Percentiles rank a stretch among this genome's conserved stretches.
phyloP scores from a whole-genome alignment of 139 green algal genomes.

The Chlamydomonas sp. region DNA sequence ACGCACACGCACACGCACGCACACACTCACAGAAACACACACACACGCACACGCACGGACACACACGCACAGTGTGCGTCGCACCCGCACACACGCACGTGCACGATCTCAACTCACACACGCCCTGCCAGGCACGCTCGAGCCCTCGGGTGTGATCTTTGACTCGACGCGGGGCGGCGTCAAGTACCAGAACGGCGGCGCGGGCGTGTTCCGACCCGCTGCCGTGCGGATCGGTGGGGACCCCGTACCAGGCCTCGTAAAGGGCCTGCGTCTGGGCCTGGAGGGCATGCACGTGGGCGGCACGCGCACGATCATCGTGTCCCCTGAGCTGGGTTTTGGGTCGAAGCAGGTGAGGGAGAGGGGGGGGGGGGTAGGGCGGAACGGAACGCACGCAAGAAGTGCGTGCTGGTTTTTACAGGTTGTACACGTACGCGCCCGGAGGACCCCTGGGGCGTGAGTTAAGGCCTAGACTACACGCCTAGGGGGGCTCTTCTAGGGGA shows the following conservation, averaged over 20 bases:
- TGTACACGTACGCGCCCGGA: no score
- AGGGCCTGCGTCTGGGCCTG: slow-evolving; percentile 20
- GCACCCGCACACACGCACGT: neutral
- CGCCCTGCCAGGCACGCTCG: slow-evolving; percentile 19
- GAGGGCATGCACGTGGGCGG: slow-evolving; percentile 37
- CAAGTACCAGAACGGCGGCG: slow-evolving; percentile 38
- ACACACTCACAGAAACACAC: no score
- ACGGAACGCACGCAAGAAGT: no score
- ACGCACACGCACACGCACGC: slow-evolving; percentile 16
- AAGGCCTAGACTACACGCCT: no score
- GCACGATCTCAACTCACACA: no score
- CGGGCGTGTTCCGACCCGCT: slow-evolving; percentile 28
- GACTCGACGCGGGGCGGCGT: slow-evolving; percentile 36
- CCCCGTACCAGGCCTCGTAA: slow-evolving; percentile 37
- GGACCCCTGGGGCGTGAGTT: no score
- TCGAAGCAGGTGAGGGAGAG: slow-evolving; percentile 11
- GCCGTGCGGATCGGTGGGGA: slow-evolving; percentile 28
- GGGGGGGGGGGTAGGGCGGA: no score
- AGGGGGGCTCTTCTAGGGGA: no score
- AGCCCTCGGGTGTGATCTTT: slow-evolving; percentile 29
- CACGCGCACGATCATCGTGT: slow-evolving; percentile 30
- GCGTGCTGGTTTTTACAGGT: no score
- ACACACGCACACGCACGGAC: no score
- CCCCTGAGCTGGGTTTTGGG: slow-evolving; percentile 13
- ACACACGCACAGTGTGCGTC: no score